Evolutionary conservation across 2,329 filamentous ascomycete genomes (phyloP).

Genomic region (Aspergillus proliferans): DNA sequence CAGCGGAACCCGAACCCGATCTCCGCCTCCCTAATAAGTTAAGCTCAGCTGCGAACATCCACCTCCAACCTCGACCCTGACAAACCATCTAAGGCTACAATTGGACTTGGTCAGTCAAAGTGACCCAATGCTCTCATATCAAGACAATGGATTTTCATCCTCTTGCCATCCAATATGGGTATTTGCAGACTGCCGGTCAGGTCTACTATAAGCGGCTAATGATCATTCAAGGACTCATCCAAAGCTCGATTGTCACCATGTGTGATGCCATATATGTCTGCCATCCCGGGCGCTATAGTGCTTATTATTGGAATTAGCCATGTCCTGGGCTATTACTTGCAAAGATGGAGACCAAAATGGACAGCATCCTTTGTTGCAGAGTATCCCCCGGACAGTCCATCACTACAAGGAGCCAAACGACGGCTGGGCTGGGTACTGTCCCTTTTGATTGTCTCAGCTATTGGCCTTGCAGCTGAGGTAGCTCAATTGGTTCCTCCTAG

Average conservation of each 20-base stretch:
- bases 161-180: conserved; percentile 17
- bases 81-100: neutral
- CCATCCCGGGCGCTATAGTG: conserved; percentile 21
- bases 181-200: neutral
- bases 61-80: neutral
- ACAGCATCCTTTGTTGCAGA: conserved; percentile 48
- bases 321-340: conserved; percentile 18
- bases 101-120: neutral
- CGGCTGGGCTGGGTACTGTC: conserved; percentile 28
- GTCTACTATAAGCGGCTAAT: neutral
- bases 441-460: conserved; percentile 34
- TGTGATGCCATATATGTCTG: conserved; percentile 28
- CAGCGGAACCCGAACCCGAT: neutral
- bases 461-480: conserved; percentile 31
- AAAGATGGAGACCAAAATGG: conserved; percentile 43
- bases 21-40: neutral
- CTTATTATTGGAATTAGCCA: conserved; percentile 22
- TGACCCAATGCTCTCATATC: neutral
- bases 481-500: conserved; percentile 19
- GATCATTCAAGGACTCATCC: conserved; percentile 26
- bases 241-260: conserved; percentile 31
- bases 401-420: conserved; percentile 24
- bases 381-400: conserved; percentile 21
- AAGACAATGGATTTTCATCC: neutral
- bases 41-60: neutral